A percentile compares a stretch with the other conserved stretches of the same genome.
phyloP scores from a whole-genome alignment of 371 early-diverging fungal genomes.

The Mucor piriformis region DNA sequence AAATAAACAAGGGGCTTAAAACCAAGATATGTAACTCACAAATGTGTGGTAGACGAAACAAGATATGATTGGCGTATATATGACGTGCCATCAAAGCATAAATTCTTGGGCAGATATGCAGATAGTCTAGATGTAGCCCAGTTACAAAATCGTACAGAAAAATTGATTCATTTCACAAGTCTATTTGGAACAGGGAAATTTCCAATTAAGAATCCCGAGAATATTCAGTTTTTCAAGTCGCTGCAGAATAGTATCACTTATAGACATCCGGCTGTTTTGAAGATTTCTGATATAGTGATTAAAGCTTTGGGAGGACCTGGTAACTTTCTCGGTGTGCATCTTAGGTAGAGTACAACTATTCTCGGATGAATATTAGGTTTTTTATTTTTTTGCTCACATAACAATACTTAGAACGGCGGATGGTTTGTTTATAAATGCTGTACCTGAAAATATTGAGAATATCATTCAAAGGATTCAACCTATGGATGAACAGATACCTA shows the following conservation, averaged over 20 bases:
- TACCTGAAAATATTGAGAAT: conserved; percentile 43
- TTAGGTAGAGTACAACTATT: conserved; percentile 27
- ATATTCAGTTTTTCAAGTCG: conserved; percentile 36
- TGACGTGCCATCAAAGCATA: conserved; percentile 42
- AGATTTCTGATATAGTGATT: conserved; percentile 50
- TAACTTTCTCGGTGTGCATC: conserved; percentile 56
- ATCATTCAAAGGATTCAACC: conserved; percentile 18
- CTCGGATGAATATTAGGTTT: no score
- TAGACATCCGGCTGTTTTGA: conserved; percentile 48
- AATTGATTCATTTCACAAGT: conserved; percentile 51
- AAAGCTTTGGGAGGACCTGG: conserved; percentile 55
- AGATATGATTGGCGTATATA: conserved; percentile 56
- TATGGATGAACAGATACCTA: not conserved
- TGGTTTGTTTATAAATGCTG: conserved; percentile 54
- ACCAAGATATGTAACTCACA: no score
- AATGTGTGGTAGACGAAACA: conserved; percentile 44
- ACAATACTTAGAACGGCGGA: conserved; percentile 59
- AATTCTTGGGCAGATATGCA: conserved; percentile 46
- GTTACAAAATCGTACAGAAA: conserved; percentile 31
- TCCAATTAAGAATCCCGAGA: conserved; percentile 44
- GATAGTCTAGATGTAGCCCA: conserved; percentile 42
- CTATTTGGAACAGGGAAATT: conserved; percentile 55
- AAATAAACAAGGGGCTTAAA: no score
- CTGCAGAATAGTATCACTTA: conserved; percentile 47
- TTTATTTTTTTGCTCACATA: no score